phyloP scores from a whole-genome alignment of 2,329 filamentous ascomycete species.

The Botryotinia narcissicola region DNA sequence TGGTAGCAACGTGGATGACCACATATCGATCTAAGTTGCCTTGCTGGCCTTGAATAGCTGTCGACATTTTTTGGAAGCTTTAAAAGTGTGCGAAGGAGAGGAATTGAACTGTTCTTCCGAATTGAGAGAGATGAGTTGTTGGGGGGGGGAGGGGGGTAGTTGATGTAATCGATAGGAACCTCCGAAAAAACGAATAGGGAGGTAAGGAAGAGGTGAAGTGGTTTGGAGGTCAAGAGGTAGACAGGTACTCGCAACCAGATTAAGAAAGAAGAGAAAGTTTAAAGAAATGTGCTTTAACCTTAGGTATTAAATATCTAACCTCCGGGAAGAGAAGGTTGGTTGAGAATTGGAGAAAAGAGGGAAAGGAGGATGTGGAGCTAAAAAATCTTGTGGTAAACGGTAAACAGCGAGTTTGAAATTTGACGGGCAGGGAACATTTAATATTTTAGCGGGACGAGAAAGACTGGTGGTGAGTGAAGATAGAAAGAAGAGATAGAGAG shows the following conservation, averaged over 20 bases:
- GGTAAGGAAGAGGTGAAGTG: conserved; percentile 53
- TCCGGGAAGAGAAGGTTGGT: not conserved
- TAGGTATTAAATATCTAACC: conserved; percentile 8
- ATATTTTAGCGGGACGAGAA: conserved; percentile 17
- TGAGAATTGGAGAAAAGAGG: conserved; percentile 2
- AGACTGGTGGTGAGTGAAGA: not conserved
- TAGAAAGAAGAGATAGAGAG: not conserved
- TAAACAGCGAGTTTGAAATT: conserved; percentile 19
- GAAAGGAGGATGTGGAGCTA: conserved; percentile 19
- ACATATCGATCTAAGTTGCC: conserved; percentile 91
- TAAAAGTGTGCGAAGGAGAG: conserved; percentile 38
- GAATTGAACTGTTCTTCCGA: not conserved
- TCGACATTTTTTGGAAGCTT: conserved; percentile 61
- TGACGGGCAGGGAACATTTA: conserved; percentile 16
- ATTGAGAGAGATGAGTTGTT: conserved; percentile 52
- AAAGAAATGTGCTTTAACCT: not conserved
- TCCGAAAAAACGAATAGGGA: conserved; percentile 65
- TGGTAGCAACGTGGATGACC: conserved; percentile 97
- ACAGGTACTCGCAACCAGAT: conserved; percentile 33
- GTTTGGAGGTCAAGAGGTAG: conserved; percentile 49
- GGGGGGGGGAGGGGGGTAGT: conserved; percentile 45
- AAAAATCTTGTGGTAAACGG: conserved; percentile 19
- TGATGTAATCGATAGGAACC: conserved; percentile 18
- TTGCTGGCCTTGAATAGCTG: conserved; percentile 51
- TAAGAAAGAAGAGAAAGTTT: conserved; percentile 18